Evolutionary conservation across 208 protist species (phyloP), one percentile per base, ranked within the genome.

Genomic region (Tetramitus jugosus): DNA sequence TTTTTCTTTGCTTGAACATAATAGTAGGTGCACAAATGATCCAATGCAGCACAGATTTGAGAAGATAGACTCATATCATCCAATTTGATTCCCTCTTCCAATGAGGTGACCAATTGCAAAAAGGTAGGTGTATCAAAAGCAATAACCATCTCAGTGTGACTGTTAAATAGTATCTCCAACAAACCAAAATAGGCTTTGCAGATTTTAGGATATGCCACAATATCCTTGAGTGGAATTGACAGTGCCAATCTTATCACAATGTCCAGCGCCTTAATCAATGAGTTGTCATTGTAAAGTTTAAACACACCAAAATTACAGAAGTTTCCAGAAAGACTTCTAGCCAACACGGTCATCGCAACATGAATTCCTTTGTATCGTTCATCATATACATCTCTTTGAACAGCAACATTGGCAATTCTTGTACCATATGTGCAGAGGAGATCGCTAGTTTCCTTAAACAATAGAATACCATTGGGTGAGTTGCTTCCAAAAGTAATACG

Each of bases 271-370:
- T 84, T 78, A 45, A 71, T 53, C 23, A 91, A 81, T 13, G 87
- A 81, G 1, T 43, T 56, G 35, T 92, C 89, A 31, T 83, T 81
- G 75, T 92, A 92, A 0, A 90, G 76, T 33, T 81, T 67, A 78
- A 92, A 92, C 0, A 91, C 89, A 33, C 89, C 89, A 78, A 92
- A 92, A 68, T 89, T 89, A 64, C 85, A 84, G 62, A 89, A 92
- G 29, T 83, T 85, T 46, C 89, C 89, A 46, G 64, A 39, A 0
- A 92, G 56, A 42, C 79, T 74, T 35, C 85, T 69, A 0, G 83
- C 79, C 39, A 92, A 83, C 4, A 90, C 56, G 4, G 45, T 14
- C 71, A 92, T 83, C 52, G 77, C 80, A 35, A 84, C 46, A 52
- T 49, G 80, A 37, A 91, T 84, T 17, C 81, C 82, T 53, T 91